Percentiles rank a stretch among this genome's conserved stretches.
These are phyloP conservation scores for Claviceps maximensis DNA, from an alignment of 2,329 filamentous ascomycete species.

Conservation along the genomic window DNA sequence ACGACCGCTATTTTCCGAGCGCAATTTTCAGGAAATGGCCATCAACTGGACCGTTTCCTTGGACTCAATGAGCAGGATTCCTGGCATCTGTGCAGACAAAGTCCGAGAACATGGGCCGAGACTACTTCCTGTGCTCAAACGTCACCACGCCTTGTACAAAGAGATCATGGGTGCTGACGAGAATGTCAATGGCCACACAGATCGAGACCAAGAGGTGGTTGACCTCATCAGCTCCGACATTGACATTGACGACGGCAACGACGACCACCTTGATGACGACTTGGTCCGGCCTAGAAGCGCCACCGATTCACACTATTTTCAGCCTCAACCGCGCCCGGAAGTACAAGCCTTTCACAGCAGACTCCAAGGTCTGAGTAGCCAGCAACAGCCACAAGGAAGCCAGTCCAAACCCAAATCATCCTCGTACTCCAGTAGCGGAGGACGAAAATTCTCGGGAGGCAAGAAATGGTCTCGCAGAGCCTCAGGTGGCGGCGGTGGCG, in stretches of 20 bases:
- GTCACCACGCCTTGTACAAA: slow-evolving; percentile 31
- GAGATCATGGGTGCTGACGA: slow-evolving; percentile 32
- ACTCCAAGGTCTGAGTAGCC: slow-evolving; percentile 17
- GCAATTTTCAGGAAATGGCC: slow-evolving; percentile 59
- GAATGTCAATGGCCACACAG: slow-evolving; percentile 5
- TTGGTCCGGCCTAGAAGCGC: slow-evolving; percentile 24
- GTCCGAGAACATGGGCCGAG: slow-evolving; percentile 47
- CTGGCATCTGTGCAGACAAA: slow-evolving; percentile 47
- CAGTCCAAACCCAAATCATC: slow-evolving; percentile 14
- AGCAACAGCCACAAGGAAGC: slow-evolving; percentile 9
- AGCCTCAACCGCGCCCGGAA: slow-evolving; percentile 13
- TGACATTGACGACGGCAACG: slow-evolving; percentile 16
- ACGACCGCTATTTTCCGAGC: slow-evolving; percentile 52
- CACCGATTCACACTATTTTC: slow-evolving; percentile 37
- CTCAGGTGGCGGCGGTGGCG: slow-evolving; percentile 11
- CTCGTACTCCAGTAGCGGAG: slow-evolving; percentile 14
- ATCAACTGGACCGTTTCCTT: slow-evolving; percentile 51
- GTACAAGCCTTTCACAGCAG: slow-evolving; percentile 22
- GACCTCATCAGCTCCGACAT: slow-evolving; percentile 39
- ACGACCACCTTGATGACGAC: slow-evolving; percentile 19
- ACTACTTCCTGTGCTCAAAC: slow-evolving; percentile 46
- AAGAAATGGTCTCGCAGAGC: slow-evolving; percentile 18
- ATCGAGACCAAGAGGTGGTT: slow-evolving; percentile 29
- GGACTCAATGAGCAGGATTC: slow-evolving; percentile 49
- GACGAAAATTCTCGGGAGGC: slow-evolving; percentile 14